phyloP scores from a whole-genome alignment of 2,329 filamentous ascomycete genomes.

The Fulvia fulva region DNA sequence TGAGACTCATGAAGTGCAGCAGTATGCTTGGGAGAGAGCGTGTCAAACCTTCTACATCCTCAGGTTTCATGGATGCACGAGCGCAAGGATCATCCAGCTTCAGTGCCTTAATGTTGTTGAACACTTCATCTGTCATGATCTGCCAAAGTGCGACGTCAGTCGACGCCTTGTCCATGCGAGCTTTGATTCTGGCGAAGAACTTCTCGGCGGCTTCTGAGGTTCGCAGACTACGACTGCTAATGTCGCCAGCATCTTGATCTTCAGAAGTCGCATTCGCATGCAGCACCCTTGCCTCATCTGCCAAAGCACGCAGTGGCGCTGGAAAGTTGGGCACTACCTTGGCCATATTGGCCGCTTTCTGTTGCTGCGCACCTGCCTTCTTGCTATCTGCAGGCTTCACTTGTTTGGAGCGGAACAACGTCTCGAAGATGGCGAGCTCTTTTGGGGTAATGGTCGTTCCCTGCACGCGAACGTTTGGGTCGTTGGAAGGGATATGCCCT shows the following conservation, averaged over 20 bases:
- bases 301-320: slow-evolving; percentile 17
- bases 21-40: slow-evolving; percentile 19
- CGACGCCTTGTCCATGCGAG: slow-evolving; percentile 51
- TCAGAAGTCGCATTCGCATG: slow-evolving; percentile 5
- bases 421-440: slow-evolving; percentile 19
- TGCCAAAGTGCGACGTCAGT: slow-evolving; percentile 66
- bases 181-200: slow-evolving; percentile 48
- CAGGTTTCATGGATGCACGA: not conserved
- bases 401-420: slow-evolving; percentile 11
- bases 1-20: slow-evolving; percentile 18
- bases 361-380: not conserved
- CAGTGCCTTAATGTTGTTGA: slow-evolving; percentile 34
- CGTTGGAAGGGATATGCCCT: slow-evolving; percentile 5
- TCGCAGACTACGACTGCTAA: not conserved
- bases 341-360: not conserved
- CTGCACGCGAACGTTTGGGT: slow-evolving; percentile 2
- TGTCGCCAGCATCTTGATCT: not conserved
- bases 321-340: slow-evolving; percentile 14
- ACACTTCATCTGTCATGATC: slow-evolving; percentile 63
- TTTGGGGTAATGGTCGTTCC: slow-evolving; percentile 21
- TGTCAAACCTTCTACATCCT: slow-evolving; percentile 10
- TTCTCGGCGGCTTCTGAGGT: not conserved
- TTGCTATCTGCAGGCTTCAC: not conserved
- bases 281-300: slow-evolving; percentile 17
- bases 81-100: slow-evolving; percentile 9